These are phyloP conservation scores for Mycena epipterygia DNA, from an alignment of 768 basidiomycete genomes.

Conservation along the genomic window DNA sequence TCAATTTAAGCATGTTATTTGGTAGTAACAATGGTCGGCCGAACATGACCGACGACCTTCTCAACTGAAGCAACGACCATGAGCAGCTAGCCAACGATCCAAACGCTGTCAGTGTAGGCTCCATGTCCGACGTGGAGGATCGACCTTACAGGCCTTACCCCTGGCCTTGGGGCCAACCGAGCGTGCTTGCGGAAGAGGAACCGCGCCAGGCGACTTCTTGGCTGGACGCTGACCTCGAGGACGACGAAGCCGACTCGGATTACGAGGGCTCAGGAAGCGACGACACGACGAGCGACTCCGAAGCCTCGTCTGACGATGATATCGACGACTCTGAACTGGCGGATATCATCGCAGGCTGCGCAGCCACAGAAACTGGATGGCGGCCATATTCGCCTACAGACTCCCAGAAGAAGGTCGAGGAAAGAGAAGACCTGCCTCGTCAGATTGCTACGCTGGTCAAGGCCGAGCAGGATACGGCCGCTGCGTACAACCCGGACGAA, in stretches of 20 bases:
- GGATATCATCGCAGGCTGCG: neutral
- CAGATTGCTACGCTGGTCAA: slow-evolving; percentile 13
- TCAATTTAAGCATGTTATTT: no score
- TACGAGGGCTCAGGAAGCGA: slow-evolving; percentile 5
- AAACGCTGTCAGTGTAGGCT: no score
- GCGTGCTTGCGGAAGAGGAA: neutral
- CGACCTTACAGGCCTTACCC: neutral
- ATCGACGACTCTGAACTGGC: slow-evolving; percentile 14
- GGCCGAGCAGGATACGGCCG: slow-evolving; percentile 16
- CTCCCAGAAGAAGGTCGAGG: neutral
- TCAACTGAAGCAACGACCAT: no score
- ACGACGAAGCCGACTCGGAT: neutral
- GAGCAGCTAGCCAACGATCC: no score
- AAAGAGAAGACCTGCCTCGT: slow-evolving; percentile 12
- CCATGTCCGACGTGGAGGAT: no score
- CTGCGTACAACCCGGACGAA: slow-evolving; percentile 22
- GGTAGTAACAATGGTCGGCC: no score
- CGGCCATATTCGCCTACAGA: neutral
- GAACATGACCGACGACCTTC: no score
- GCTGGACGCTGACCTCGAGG: neutral
- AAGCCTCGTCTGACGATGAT: no score
- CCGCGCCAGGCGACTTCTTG: neutral
- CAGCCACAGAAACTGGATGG: neutral
- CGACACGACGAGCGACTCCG: neutral
- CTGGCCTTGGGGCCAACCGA: slow-evolving; percentile 14